A percentile compares a stretch with the other conserved stretches of the same genome.
phyloP scores from a whole-genome alignment of 306 rosid genomes.

The Quercus variabilis region DNA sequence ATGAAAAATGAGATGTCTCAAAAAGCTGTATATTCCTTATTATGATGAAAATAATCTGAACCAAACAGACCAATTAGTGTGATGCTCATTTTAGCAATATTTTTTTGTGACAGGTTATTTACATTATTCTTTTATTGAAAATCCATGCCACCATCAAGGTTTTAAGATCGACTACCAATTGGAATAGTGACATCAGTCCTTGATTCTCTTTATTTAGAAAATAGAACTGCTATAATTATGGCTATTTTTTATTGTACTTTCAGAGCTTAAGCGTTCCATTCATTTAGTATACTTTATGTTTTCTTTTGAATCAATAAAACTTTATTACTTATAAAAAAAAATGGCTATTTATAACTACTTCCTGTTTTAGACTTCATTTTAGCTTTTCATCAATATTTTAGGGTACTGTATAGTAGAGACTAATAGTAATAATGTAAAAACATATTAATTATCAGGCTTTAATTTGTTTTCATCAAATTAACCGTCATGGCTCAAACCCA shows the following conservation, averaged over 20 bases:
- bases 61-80: neutral
- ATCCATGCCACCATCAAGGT: neutral
- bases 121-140: neutral
- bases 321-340: too few relatives aligned
- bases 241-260: too few relatives aligned
- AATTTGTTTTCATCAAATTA: neutral
- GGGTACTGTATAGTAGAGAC: too few relatives aligned
- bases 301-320: too few relatives aligned
- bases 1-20: too few relatives aligned
- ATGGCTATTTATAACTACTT: neutral
- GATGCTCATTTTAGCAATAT: conserved; percentile 1
- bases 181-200: neutral
- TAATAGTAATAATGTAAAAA: neutral
- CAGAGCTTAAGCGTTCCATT: too few relatives aligned
- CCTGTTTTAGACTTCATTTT: neutral
- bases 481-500: too few relatives aligned
- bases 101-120: neutral
- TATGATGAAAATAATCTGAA: too few relatives aligned
- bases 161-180: neutral
- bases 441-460: neutral
- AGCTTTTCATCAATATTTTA: neutral
- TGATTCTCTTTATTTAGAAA: neutral
- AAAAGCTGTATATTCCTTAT: too few relatives aligned
- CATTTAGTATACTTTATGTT: too few relatives aligned
- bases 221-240: neutral